Percentiles rank a stretch among this genome's conserved stretches.
Conservation (phyloP, 768 basidiomycete genomes). For the Multifurca ochricompacta region DNA sequence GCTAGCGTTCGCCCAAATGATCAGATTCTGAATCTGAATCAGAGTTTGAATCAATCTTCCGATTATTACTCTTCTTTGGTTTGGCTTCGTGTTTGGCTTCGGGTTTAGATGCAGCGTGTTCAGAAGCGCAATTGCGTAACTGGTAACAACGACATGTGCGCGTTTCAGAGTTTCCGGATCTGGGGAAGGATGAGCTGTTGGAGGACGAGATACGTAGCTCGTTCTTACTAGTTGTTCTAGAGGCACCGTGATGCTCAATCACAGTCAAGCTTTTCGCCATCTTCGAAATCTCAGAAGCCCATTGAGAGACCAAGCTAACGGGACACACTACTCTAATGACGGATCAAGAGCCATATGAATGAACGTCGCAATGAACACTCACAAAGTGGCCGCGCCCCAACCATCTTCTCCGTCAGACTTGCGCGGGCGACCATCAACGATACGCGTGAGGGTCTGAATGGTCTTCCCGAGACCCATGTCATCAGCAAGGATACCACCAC, state of each 20-base stretch:
- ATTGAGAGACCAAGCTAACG: slow-evolving; percentile 81
- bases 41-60: slow-evolving; percentile 25
- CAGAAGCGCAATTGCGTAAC: slow-evolving; percentile 76
- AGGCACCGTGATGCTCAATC: slow-evolving; percentile 75
- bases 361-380: slow-evolving; percentile 22
- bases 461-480: slow-evolving; percentile 91
- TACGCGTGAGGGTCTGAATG: slow-evolving; percentile 81
- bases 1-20: slow-evolving; percentile 38
- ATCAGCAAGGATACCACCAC: slow-evolving; percentile 87
- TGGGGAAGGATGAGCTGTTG: slow-evolving; percentile 23
- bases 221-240: slow-evolving; percentile 55
- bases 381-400: slow-evolving; percentile 68
- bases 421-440: slow-evolving; percentile 71
- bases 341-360: not conserved
- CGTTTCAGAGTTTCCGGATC: slow-evolving; percentile 47
- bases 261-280: slow-evolving; percentile 62
- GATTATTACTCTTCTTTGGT: slow-evolving; percentile 32
- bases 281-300: slow-evolving; percentile 78
- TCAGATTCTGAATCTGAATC: slow-evolving; percentile 33
- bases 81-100: slow-evolving; percentile 50
- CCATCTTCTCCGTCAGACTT: slow-evolving; percentile 65
- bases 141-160: slow-evolving; percentile 75
- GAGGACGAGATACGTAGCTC: not conserved
- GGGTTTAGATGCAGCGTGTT: slow-evolving; percentile 50
- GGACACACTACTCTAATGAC: slow-evolving; percentile 73